Percentiles rank a stretch among this genome's conserved stretches.
phyloP scores from a whole-genome alignment of 768 basidiomycete species.

The Fibroporia radiculosa region DNA sequence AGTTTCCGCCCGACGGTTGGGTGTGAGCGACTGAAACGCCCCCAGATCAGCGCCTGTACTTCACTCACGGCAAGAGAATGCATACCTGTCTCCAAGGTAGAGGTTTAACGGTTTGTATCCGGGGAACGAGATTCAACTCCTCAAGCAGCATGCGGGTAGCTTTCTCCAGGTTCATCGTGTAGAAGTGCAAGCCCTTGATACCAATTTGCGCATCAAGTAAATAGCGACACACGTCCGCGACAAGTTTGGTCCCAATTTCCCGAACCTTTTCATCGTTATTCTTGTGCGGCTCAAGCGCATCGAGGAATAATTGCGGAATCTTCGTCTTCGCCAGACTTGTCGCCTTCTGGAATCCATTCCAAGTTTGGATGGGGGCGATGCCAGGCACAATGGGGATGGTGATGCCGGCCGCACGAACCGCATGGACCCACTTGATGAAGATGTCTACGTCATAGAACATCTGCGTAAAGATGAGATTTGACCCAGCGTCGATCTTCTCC shows the following conservation, averaged over 20 bases:
- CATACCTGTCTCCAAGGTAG: slow-evolving; percentile 93
- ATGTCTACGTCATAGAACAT: slow-evolving; percentile 95
- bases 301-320: slow-evolving; percentile 70
- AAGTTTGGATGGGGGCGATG: slow-evolving; percentile 93
- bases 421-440: slow-evolving; percentile 87
- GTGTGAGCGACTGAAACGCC: slow-evolving; percentile 71
- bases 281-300: slow-evolving; percentile 78
- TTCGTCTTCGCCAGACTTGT: slow-evolving; percentile 70
- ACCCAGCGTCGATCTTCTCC: slow-evolving; percentile 86
- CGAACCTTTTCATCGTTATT: slow-evolving; percentile 91
- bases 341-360: slow-evolving; percentile 88
- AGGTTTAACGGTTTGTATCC: slow-evolving; percentile 88
- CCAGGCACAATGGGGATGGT: slow-evolving; percentile 87
- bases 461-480: slow-evolving; percentile 93
- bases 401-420: slow-evolving; percentile 78
- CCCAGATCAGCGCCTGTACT: neutral
- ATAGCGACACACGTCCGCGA: slow-evolving; percentile 87
- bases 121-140: slow-evolving; percentile 82
- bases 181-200: slow-evolving; percentile 88
- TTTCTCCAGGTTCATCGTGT: slow-evolving; percentile 96
- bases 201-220: slow-evolving; percentile 77
- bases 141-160: slow-evolving; percentile 93
- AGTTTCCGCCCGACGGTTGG: slow-evolving; percentile 81
- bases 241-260: slow-evolving; percentile 87
- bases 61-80: slow-evolving; percentile 10